A percentile compares a stretch with the other conserved stretches of the same genome.
phyloP scores from a whole-genome alignment of 1,284 basidiomycete species.

The Rhodotorula sp. region DNA sequence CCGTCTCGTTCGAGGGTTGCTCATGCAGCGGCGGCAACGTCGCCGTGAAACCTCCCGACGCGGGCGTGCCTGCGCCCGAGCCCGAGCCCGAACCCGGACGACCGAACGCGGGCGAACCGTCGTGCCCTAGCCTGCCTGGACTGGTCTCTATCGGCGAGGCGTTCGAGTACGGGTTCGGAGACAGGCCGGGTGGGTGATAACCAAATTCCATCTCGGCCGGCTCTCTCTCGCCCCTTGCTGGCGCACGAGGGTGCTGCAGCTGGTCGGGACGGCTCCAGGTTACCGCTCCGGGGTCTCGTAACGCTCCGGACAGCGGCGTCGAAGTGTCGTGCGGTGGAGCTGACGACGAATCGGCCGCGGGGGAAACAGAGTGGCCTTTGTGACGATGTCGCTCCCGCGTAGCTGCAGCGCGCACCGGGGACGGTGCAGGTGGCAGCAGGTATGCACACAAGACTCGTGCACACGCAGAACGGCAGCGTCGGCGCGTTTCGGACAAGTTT shows the following conservation, averaged over 20 bases:
- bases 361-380: not conserved
- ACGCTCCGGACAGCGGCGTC: too few relatives aligned
- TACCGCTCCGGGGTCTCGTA: too few relatives aligned
- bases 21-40: conserved; percentile 21
- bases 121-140: too few relatives aligned
- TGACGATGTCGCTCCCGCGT: not conserved
- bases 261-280: too few relatives aligned
- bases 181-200: conserved; percentile 20
- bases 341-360: not conserved
- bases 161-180: not conserved
- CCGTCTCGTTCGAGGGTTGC: conserved; percentile 4
- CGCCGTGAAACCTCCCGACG: conserved; percentile 12
- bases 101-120: not conserved
- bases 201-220: conserved; percentile 14
- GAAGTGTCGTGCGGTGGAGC: too few relatives aligned
- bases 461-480: too few relatives aligned
- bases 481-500: too few relatives aligned
- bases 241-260: too few relatives aligned
- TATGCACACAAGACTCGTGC: too few relatives aligned
- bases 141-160: not conserved
- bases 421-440: too few relatives aligned
- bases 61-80: not conserved
- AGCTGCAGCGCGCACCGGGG: too few relatives aligned
- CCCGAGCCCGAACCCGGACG: not conserved
- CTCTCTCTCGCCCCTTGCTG: not conserved